These are phyloP conservation scores for Rhypophila decipiens DNA, from an alignment of 495 filamentous ascomycete genomes.

Conservation along the genomic window DNA sequence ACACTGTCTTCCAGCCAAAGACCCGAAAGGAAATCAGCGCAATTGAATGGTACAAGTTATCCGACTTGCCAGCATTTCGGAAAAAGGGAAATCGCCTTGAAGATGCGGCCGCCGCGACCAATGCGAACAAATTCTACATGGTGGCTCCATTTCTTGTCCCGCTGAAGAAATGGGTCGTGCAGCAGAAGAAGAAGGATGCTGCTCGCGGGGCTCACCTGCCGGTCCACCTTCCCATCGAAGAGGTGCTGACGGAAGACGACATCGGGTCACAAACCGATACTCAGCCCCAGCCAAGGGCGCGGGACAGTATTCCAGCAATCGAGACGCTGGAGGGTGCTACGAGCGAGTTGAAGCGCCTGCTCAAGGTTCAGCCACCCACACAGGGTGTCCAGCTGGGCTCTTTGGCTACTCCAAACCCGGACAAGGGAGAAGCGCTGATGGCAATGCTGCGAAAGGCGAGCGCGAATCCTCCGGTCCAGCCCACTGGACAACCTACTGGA, in stretches of 20 bases:
- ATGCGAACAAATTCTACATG: slow-evolving; percentile 92
- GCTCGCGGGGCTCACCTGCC: slow-evolving; percentile 28
- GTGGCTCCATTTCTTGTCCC: slow-evolving; percentile 85
- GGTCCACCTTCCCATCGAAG: slow-evolving; percentile 23
- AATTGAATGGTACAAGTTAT: slow-evolving; percentile 86
- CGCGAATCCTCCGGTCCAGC: slow-evolving; percentile 11
- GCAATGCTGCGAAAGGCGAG: slow-evolving; percentile 26
- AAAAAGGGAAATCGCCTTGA: slow-evolving; percentile 49
- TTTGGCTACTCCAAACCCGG: slow-evolving; percentile 10
- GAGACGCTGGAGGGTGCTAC: slow-evolving; percentile 52
- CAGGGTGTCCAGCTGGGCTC: slow-evolving; percentile 34
- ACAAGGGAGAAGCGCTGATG: slow-evolving; percentile 29
- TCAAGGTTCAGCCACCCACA: slow-evolving; percentile 52
- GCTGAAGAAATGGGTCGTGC: slow-evolving; percentile 83
- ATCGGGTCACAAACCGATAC: slow-evolving; percentile 23
- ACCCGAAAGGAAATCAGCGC: slow-evolving; percentile 97
- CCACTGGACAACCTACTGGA: slow-evolving; percentile 10
- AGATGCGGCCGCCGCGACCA: slow-evolving; percentile 46
- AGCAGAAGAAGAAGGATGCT: slow-evolving; percentile 65
- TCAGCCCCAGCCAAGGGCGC: slow-evolving; percentile 4
- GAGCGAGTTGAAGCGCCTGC: slow-evolving; percentile 54
- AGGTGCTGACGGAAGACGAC: slow-evolving; percentile 37
- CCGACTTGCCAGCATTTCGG: slow-evolving; percentile 76
- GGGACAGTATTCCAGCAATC: slow-evolving; percentile 19
- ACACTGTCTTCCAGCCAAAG: slow-evolving; percentile 78